A percentile compares a stretch with the other conserved stretches of the same genome.
Conservation (phyloP, 1,284 basidiomycete genomes). For the Filobasidium uniguttulatum region DNA sequence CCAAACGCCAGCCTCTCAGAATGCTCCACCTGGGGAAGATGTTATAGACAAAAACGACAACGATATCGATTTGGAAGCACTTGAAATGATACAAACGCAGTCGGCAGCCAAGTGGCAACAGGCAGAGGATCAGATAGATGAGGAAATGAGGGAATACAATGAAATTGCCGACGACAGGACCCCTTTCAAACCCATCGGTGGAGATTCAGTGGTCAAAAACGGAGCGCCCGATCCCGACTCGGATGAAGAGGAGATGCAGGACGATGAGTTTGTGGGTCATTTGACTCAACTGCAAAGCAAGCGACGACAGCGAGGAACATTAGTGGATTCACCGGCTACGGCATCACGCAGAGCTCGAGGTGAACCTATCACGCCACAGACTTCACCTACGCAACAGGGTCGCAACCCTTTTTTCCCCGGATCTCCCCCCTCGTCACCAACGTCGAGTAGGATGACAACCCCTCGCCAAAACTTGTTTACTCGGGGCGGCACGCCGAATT, state of each 20-base stretch:
- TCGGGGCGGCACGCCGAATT: not conserved
- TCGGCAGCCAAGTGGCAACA: constrained; percentile 7
- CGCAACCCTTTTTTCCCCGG: constrained; percentile 10
- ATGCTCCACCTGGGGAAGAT: constrained; percentile 16
- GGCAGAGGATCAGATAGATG: constrained; percentile 5
- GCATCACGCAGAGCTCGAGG: constrained; percentile 3
- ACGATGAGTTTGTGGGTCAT: constrained; percentile 13
- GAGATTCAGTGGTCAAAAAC: not conserved
- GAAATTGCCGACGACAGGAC: constrained; percentile 5
- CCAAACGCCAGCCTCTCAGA: constrained; percentile 11
- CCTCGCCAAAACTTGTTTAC: not conserved
- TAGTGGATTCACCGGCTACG: constrained; percentile 1
- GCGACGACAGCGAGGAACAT: not conserved
- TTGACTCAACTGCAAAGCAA: constrained; percentile 12
- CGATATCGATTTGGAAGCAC: constrained; percentile 14
- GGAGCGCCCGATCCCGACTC: not conserved
- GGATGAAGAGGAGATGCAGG: constrained; percentile 20
- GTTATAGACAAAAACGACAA: constrained; percentile 30
- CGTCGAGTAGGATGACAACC: not conserved
- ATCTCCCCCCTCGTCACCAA: not conserved
- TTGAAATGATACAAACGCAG: constrained; percentile 10
- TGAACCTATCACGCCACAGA: constrained; percentile 1
- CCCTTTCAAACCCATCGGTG: not conserved
- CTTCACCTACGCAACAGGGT: constrained; percentile 12
- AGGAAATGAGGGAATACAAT: constrained; percentile 4